Evolutionary conservation across 441 rosid genomes (phyloP).

Genomic region (Pelargonium cotyledonis): DNA sequence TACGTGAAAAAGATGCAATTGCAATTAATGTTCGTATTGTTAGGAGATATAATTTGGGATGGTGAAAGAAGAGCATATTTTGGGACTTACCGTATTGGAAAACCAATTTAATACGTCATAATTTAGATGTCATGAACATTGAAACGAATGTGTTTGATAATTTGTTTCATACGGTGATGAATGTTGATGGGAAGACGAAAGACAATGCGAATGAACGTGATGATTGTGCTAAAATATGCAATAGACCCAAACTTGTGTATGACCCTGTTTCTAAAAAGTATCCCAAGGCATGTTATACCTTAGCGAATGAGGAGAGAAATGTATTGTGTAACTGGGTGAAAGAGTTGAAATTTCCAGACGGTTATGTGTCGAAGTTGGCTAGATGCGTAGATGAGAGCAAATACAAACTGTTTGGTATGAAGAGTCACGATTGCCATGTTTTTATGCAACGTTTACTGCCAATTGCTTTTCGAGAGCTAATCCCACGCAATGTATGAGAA

Average conservation of each 20-base stretch:
- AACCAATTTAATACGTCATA: neutral
- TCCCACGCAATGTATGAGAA: neutral
- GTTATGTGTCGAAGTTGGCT: neutral
- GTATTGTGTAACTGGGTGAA: neutral
- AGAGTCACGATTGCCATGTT: neutral
- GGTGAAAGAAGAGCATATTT: neutral
- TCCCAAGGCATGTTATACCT: neutral
- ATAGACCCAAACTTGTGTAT: neutral
- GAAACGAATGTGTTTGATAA: neutral
- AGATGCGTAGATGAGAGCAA: neutral
- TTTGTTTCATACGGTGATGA: neutral
- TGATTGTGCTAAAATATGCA: neutral
- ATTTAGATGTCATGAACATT: neutral
- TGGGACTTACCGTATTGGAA: neutral
- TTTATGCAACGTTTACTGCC: neutral
- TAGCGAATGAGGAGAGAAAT: neutral
- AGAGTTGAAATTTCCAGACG: neutral
- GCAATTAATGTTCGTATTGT: too few relatives aligned
- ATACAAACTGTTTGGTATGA: neutral
- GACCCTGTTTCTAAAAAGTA: neutral
- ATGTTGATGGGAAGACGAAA: neutral
- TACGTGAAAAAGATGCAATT: too few relatives aligned
- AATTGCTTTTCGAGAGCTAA: neutral
- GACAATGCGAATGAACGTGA: neutral
- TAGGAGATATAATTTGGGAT: too few relatives aligned